A percentile compares a stretch with the other conserved stretches of the same genome.
These are phyloP conservation scores for Boechera stricta DNA, from an alignment of 345 rosid genomes.

Conservation along the genomic window DNA sequence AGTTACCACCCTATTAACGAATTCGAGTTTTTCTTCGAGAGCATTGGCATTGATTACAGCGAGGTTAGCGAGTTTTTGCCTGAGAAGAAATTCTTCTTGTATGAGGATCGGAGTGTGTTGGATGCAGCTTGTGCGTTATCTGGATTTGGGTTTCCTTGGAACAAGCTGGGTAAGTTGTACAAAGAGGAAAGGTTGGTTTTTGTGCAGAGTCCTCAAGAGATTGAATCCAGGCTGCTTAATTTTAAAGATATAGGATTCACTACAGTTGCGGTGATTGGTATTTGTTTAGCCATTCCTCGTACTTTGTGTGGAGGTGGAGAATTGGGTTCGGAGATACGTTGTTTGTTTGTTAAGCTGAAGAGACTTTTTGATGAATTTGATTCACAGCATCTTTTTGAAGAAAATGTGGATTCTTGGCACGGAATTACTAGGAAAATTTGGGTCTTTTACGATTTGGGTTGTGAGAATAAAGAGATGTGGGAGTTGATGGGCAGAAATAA, in stretches of 20 bases:
- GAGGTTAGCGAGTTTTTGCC: constrained; percentile 56
- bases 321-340: constrained; percentile 39
- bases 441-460: constrained; percentile 58
- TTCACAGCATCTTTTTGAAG: constrained; percentile 47
- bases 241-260: constrained; percentile 55
- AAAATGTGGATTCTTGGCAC: constrained; percentile 59
- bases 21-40: constrained; percentile 78
- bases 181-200: constrained; percentile 61
- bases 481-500: constrained; percentile 55
- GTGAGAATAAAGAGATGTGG: constrained; percentile 54
- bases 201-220: constrained; percentile 46
- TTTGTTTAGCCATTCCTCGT: constrained; percentile 67
- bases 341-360: constrained; percentile 58
- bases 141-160: constrained; percentile 78
- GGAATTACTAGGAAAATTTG: constrained; percentile 53
- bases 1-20: constrained; percentile 76
- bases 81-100: constrained; percentile 59
- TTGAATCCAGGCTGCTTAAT: constrained; percentile 44
- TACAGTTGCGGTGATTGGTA: constrained; percentile 51
- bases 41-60: constrained; percentile 66
- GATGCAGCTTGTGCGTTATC: constrained; percentile 58
- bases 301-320: constrained; percentile 48
- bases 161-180: constrained; percentile 60
- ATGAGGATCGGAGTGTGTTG: constrained; percentile 55
- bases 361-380: constrained; percentile 53